Base-by-base conservation (phyloP, 176 grass and related monocot genomes). In the Canna indica region DNA sequence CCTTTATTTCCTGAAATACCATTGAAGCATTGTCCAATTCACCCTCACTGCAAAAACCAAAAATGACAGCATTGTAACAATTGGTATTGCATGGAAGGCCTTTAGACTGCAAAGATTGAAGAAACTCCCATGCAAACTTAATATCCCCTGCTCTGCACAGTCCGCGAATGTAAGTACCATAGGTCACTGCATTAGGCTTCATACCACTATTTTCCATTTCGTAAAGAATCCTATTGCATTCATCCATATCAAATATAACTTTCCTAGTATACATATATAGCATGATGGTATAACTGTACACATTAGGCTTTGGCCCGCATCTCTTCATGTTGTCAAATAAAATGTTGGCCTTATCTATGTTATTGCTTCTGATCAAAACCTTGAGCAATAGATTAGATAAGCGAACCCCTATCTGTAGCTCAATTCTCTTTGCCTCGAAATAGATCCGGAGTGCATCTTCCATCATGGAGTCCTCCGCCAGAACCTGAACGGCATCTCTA, bases 381-480 rank as follows among this genome's bases (percentile, higher is more conserved):
- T 76, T 70, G 38, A 82, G 80, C 67, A 82, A 71, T 15, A 76
- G 48, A 71, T 82, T 82, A 53, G 73, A 82, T 58, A 71, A 36
- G 31, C 50, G 80, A 48, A 45, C 25, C 17, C 71, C 42, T 53
- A 82, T 34, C 5, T 57, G 24, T 16, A 77, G 34, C 14, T 52
- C 80, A 17, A 76, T 48, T 45, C 26, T 62, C 32, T 36, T 82
- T 7, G 73, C 80, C 26, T 82, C 63, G 25, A 70, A 47, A 50
- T 76, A 82, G 12, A 29, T 47, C 41, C 50, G 36, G 1, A 82
- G 27, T 14, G 79, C 72, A 82, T 34, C 50, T 35, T 71, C 47
- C 4, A 81, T 17, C 79, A 75, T 46, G 4, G 10, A 42, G 17
- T 72, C 45, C 53, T 81, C 79, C 4, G 53, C 44, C 24, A 81